Percentiles rank a stretch among this genome's conserved stretches.
phyloP scores from a whole-genome alignment of 2,329 filamentous ascomycete genomes.

The Dactylellina haptotyla region DNA sequence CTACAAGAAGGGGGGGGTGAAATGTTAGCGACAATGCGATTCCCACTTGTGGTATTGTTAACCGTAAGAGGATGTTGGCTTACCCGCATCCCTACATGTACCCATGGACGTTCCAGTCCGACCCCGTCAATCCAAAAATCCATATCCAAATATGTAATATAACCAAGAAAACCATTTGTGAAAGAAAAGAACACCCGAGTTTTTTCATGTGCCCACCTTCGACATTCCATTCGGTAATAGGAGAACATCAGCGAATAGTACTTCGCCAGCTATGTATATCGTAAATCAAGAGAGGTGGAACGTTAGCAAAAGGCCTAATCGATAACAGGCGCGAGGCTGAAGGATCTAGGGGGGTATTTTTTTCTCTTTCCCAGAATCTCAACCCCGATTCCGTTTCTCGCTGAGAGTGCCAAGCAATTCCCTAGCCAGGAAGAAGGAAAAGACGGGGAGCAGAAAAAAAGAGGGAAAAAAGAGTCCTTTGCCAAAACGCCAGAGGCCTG shows the following conservation, averaged over 20 bases:
- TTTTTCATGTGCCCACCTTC: conserved; percentile 94
- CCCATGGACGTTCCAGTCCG: conserved; percentile 83
- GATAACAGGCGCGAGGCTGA: background rate
- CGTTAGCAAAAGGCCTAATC: conserved; percentile 16
- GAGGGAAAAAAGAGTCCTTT: background rate
- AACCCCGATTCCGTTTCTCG: too few species aligned
- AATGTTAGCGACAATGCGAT: conserved; percentile 38
- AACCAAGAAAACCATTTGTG: conserved; percentile 67
- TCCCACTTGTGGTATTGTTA: background rate
- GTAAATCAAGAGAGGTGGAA: background rate
- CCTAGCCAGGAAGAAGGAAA: background rate
- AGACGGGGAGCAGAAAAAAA: background rate
- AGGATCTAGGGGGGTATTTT: too few species aligned
- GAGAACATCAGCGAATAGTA: conserved; percentile 99
- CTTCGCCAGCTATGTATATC: conserved; percentile 82
- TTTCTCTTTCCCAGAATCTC: too few species aligned
- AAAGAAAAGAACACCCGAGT: conserved; percentile 71
- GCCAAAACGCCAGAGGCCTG: background rate
- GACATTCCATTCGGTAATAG: conserved; percentile 99
- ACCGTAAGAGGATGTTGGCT: conserved; percentile 63
- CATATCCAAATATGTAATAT: conserved; percentile 67
- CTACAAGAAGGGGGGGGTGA: conserved; percentile 65
- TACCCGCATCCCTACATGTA: conserved; percentile 99
- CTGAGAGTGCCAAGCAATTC: background rate
- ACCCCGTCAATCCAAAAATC: conserved; percentile 84